phyloP scores from a whole-genome alignment of 305 asterid species.

The Nicotiana rustica region DNA sequence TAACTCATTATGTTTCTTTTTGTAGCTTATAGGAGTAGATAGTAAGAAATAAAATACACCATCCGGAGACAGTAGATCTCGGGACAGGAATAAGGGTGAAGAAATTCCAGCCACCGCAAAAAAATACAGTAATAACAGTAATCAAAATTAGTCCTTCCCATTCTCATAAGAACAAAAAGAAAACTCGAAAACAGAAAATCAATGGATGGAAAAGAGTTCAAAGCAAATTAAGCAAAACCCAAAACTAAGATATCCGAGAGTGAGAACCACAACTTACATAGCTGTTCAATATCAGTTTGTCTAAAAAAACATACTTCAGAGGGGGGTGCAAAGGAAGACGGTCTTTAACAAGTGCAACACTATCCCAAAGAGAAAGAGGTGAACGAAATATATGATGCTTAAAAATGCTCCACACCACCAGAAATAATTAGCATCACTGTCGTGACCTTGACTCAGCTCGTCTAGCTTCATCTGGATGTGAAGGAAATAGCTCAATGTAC shows the following conservation, averaged over 20 bases:
- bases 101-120: too few species aligned
- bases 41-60: too few species aligned
- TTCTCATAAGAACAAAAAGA: background rate
- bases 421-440: slow-evolving; percentile 41
- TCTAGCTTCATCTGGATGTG: slow-evolving; percentile 75
- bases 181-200: background rate
- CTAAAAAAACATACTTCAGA: background rate
- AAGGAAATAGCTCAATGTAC: slow-evolving; percentile 91
- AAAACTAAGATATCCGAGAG: slow-evolving; percentile 7
- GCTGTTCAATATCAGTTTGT: background rate
- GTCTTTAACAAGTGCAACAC: background rate
- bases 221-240: slow-evolving; percentile 1
- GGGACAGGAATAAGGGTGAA: too few species aligned
- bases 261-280: background rate
- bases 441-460: slow-evolving; percentile 74
- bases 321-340: background rate
- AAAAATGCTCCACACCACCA: background rate
- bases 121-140: background rate
- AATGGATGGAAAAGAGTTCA: background rate
- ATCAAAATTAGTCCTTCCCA: background rate
- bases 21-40: too few species aligned
- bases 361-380: slow-evolving; percentile 17
- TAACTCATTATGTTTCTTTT: background rate
- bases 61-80: too few species aligned
- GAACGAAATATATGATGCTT: background rate